phyloP scores from a whole-genome alignment of 345 rosid genomes.

The Salix caprea region DNA sequence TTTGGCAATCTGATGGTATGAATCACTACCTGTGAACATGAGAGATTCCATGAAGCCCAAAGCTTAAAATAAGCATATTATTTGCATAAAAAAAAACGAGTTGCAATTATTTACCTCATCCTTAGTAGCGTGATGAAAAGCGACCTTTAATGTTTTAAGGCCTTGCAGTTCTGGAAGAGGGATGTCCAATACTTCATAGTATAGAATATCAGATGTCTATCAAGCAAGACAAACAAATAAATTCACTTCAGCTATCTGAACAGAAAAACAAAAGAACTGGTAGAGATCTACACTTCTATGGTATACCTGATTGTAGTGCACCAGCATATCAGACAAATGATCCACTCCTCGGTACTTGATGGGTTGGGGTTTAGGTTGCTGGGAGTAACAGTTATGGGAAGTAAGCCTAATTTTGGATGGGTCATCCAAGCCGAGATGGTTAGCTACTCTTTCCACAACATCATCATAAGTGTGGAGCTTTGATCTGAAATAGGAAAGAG shows the following conservation, averaged over 20 bases:
- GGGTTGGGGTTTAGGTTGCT: conserved; percentile 96
- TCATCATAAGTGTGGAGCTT: conserved; percentile 91
- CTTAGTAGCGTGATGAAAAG: conserved; percentile 22
- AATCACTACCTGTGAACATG: conserved; percentile 37
- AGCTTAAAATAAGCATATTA: not conserved
- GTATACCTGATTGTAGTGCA: conserved; percentile 86
- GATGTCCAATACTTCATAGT: conserved; percentile 90
- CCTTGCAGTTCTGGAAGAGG: conserved; percentile 95
- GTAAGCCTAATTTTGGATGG: conserved; percentile 92
- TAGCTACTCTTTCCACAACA: conserved; percentile 84
- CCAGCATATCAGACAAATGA: conserved; percentile 84
- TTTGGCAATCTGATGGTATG: conserved; percentile 35
- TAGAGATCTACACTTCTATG: not conserved
- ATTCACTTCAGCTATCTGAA: conserved; percentile 4
- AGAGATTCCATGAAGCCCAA: conserved; percentile 11
- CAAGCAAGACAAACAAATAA: not conserved
- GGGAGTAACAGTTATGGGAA: conserved; percentile 96
- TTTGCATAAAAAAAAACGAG: not conserved
- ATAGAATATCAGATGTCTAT: conserved; percentile 84
- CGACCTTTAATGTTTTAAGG: conserved; percentile 51
- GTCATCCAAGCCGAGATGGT: conserved; percentile 74
- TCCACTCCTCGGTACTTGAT: conserved; percentile 87
- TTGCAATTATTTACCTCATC: conserved; percentile 10
- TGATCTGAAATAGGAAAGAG: conserved; percentile 46
- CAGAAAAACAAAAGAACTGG: not conserved